Evolutionary conservation across 2,329 filamentous ascomycete species (phyloP).

Genomic region (Botrytis byssoidea): DNA sequence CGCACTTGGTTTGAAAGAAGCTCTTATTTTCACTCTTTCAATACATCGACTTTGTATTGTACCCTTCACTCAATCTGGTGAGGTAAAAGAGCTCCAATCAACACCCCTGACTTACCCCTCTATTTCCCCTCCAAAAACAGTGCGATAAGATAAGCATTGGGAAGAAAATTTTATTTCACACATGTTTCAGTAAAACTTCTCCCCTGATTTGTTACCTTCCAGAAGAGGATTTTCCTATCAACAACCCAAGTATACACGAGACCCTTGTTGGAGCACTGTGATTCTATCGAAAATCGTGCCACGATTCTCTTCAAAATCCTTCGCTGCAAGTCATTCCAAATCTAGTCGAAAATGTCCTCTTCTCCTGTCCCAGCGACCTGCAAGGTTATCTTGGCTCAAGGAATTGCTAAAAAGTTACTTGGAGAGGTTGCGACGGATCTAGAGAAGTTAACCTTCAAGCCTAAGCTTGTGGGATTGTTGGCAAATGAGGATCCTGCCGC

Average conservation of each 20-base stretch:
- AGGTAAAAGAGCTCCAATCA: neutral
- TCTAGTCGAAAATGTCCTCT: conserved; percentile 22
- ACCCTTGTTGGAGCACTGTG: neutral
- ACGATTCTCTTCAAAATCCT: neutral
- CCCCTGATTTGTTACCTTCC: neutral
- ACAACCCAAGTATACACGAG: neutral
- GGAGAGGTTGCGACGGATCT: conserved; percentile 75
- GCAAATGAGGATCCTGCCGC: conserved; percentile 90
- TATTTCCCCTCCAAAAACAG: conserved; percentile 10
- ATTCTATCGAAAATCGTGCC: neutral
- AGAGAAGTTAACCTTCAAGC: conserved; percentile 67
- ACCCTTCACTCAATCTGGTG: neutral
- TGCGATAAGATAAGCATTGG: conserved; percentile 12
- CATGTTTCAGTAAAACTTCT: neutral
- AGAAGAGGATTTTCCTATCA: neutral
- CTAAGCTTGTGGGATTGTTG: conserved; percentile 85
- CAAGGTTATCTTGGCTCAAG: conserved; percentile 88
- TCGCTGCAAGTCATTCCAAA: neutral
- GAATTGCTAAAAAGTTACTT: conserved; percentile 79
- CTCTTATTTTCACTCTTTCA: neutral
- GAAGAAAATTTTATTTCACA: conserved; percentile 8
- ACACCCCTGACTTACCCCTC: conserved; percentile 5
- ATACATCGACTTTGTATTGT: neutral
- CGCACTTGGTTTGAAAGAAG: neutral
- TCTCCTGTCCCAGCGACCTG: conserved; percentile 54